phyloP scores from a whole-genome alignment of 2,329 filamentous ascomycete species.

The Decorospora gaudefroyi region DNA sequence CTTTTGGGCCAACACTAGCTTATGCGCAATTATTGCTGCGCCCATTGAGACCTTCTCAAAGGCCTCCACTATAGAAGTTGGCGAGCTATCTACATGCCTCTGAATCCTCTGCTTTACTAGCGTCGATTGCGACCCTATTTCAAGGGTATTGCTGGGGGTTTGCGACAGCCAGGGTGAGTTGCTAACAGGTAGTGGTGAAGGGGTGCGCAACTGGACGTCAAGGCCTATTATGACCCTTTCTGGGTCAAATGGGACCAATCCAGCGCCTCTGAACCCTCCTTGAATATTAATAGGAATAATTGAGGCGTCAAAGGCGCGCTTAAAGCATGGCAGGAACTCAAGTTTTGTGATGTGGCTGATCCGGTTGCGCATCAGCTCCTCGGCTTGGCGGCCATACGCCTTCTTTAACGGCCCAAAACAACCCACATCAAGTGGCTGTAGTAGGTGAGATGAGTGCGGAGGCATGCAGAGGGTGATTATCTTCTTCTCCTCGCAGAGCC shows the following conservation, averaged over 20 bases:
- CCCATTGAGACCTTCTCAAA: constrained; percentile 5
- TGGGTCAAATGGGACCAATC: constrained; percentile 42
- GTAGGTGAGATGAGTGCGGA: constrained; percentile 2
- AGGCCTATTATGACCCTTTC: constrained; percentile 40
- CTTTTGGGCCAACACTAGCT: neutral
- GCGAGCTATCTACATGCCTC: no score
- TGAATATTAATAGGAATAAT: constrained; percentile 38
- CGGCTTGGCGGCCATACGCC: constrained; percentile 32
- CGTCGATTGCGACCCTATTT: constrained; percentile 11
- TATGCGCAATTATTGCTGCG: neutral
- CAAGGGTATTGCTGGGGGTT: constrained; percentile 17
- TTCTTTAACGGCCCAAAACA: constrained; percentile 11
- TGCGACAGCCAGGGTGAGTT: constrained; percentile 9
- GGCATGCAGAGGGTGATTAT: constrained; percentile 6
- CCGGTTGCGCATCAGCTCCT: constrained; percentile 13
- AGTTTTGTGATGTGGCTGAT: constrained; percentile 29
- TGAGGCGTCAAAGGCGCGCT: constrained; percentile 23
- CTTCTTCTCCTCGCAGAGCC: constrained; percentile 1
- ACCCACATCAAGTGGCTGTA: constrained; percentile 10
- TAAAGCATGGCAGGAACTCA: constrained; percentile 23
- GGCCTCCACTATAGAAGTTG: no score
- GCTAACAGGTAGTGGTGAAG: constrained; percentile 6
- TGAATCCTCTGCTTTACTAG: constrained; percentile 9
- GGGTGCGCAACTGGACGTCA: constrained; percentile 24
- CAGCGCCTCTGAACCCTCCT: constrained; percentile 37